Conservation (phyloP, 352 stramenopile genomes). For the Thalassiosira hispida region DNA sequence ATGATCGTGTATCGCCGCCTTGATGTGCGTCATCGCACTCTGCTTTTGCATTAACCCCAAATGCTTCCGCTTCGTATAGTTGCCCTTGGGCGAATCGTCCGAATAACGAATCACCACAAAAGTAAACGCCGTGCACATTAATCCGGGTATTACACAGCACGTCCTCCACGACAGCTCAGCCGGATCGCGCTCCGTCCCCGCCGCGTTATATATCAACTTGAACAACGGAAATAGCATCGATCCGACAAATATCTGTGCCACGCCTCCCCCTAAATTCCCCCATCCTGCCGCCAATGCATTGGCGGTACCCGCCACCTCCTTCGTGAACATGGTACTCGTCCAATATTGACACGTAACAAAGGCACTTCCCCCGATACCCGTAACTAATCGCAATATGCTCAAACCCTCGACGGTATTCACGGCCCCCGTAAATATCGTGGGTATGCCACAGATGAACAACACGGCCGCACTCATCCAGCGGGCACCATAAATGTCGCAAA, state of each 20-base stretch:
- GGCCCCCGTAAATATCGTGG: conserved; percentile 86
- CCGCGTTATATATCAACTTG: conserved; percentile 81
- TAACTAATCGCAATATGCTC: conserved; percentile 90
- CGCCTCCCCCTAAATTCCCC: conserved; percentile 89
- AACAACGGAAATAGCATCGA: conserved; percentile 82
- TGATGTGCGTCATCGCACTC: conserved; percentile 34
- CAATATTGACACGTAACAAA: conserved; percentile 95
- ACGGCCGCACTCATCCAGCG: conserved; percentile 84
- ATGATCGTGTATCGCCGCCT: conserved; percentile 65
- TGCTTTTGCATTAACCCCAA: conserved; percentile 65
- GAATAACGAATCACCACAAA: conserved; percentile 83
- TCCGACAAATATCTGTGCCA: conserved; percentile 79
- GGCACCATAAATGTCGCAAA: conserved; percentile 89
- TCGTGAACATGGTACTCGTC: conserved; percentile 92
- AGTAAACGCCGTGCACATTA: conserved; percentile 87
- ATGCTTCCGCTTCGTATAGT: conserved; percentile 86
- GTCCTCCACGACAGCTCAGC: conserved; percentile 86
- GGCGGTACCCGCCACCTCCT: conserved; percentile 89
- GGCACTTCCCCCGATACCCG: conserved; percentile 90
- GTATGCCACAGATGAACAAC: conserved; percentile 87
- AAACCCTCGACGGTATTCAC: conserved; percentile 85
- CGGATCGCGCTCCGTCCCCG: conserved; percentile 35
- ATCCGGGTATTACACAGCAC: conserved; percentile 89
- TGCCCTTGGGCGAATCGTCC: conserved; percentile 90
- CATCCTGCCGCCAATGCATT: conserved; percentile 90